Base-by-base conservation (phyloP, 2,329 filamentous ascomycete species). In the Fusarium pseudoanthophilum region DNA sequence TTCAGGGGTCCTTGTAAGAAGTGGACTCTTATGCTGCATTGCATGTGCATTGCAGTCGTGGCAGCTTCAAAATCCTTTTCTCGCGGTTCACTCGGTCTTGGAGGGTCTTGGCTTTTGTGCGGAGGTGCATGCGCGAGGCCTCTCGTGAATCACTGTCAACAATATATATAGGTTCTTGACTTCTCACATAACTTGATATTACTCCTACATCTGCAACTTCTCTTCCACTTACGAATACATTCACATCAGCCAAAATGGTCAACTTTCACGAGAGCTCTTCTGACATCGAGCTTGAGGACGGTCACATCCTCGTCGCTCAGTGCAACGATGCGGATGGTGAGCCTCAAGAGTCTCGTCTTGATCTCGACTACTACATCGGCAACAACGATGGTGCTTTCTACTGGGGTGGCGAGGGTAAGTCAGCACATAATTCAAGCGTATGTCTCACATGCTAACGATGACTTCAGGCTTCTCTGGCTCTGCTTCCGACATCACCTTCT, bases 291-390 rank as follows among this genome's bases (percentile, higher is more conserved):
- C 78, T 89, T 20, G 85, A 87, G 53, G 83, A 88, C 73, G 83
- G 82, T 72, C 83, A 85, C 79, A 84, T 86, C 75, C 87, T 89
- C 65, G 79, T 73, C 32, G 85, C 84, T 65, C 71, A 78, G 52
- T 84, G 87, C 53, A 64, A 61, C 57, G 82, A 82, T 57, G 80
- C 65, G 7, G 78, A 85, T 11, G 87, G 85, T 46, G 83, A 87
- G 2, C 79, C 77, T 59, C 75, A 83, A 32, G 84, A 89, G 30
- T 75, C 83, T 36, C 81, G 87, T 34, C 76, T 88, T 59, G 81
- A 89, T 76, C 84, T 90, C 67, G 84, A 90, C 80, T 55, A 81
- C 5, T 77, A 80, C 75, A 81, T 90, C 55, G 87, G 88, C 40
- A 90, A 90, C 81, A 71, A 84, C 57, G 77, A 89, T 65, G 88